These are phyloP conservation scores for Didymella exigua DNA, from an alignment of 2,329 filamentous ascomycete species.

Conservation along the genomic window DNA sequence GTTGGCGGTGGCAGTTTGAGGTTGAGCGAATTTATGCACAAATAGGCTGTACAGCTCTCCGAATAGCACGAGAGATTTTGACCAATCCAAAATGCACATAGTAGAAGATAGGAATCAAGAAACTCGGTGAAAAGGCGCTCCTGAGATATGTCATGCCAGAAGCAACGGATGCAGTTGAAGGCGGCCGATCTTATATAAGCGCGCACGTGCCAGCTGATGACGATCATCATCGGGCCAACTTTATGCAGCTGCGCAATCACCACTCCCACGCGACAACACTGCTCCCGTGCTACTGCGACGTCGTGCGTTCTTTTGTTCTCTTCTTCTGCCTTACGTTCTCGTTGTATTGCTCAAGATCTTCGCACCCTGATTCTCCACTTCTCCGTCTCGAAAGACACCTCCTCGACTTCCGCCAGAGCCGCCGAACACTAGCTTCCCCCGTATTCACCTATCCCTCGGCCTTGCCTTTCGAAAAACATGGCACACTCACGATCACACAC, in stretches of 20 bases:
- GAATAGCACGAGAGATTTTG: too few species aligned
- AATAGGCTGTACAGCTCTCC: too few species aligned
- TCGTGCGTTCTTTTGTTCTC: conserved; percentile 4
- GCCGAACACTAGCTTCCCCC: conserved; percentile 1
- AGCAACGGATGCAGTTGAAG: too few species aligned
- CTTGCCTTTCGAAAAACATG: conserved; percentile 31
- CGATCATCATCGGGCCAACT: conserved; percentile 19
- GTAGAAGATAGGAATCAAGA: too few species aligned
- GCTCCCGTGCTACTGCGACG: conserved; percentile 16
- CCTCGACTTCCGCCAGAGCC: conserved; percentile 1
- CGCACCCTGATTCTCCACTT: neutral
- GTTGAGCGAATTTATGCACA: too few species aligned
- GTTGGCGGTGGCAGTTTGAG: too few species aligned
- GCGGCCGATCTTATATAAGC: conserved; percentile 15
- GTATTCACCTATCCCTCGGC: conserved; percentile 8
- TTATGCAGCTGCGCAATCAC: conserved; percentile 8
- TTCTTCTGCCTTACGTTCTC: neutral
- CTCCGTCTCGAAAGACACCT: neutral
- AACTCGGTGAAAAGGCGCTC: too few species aligned
- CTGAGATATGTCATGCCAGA: too few species aligned
- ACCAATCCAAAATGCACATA: too few species aligned
- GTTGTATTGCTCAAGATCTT: neutral
- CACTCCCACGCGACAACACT: conserved; percentile 16
- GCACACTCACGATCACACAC: conserved; percentile 31
- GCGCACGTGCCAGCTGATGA: conserved; percentile 10